Evolutionary conservation across 129 eudicot genomes (phyloP).

Genomic region (Flaveria trinervia): DNA sequence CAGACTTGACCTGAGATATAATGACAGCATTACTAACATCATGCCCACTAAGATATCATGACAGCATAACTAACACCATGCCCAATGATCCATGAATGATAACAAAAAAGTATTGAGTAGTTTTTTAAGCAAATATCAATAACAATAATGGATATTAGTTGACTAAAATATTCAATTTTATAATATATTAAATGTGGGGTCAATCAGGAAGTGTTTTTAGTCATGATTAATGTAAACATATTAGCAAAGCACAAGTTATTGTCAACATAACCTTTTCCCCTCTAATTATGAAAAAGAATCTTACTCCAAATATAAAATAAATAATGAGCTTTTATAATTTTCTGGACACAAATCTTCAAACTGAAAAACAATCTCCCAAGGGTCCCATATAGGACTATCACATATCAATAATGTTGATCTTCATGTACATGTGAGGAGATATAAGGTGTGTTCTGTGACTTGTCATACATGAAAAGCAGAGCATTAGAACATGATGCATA

Average conservation of each 20-base stretch:
- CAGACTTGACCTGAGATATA: constrained; percentile 14
- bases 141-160: constrained; percentile 14
- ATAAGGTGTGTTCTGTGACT: not conserved
- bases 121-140: constrained; percentile 13
- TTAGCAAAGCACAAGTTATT: not conserved
- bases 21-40: constrained; percentile 2
- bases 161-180: constrained; percentile 10
- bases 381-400: constrained; percentile 32
- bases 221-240: constrained; percentile 12
- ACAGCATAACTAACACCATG: constrained; percentile 7
- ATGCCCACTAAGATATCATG: constrained; percentile 1
- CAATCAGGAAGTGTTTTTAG: constrained; percentile 13
- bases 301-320: not conserved
- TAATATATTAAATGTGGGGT: constrained; percentile 15
- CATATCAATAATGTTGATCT: constrained; percentile 19
- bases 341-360: constrained; percentile 29
- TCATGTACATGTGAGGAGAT: constrained; percentile 27
- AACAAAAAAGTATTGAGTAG: not conserved
- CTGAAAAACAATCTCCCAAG: constrained; percentile 24
- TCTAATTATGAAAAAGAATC: constrained; percentile 1
- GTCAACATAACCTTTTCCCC: constrained; percentile 1
- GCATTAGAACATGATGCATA: constrained; percentile 19
- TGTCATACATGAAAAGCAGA: constrained; percentile 1
- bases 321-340: constrained; percentile 34
- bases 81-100: constrained; percentile 5